Percentiles rank a stretch among this genome's conserved stretches.
These are phyloP conservation scores for Gossypium sturtianum DNA, from an alignment of 345 rosid genomes.

Conservation along the genomic window DNA sequence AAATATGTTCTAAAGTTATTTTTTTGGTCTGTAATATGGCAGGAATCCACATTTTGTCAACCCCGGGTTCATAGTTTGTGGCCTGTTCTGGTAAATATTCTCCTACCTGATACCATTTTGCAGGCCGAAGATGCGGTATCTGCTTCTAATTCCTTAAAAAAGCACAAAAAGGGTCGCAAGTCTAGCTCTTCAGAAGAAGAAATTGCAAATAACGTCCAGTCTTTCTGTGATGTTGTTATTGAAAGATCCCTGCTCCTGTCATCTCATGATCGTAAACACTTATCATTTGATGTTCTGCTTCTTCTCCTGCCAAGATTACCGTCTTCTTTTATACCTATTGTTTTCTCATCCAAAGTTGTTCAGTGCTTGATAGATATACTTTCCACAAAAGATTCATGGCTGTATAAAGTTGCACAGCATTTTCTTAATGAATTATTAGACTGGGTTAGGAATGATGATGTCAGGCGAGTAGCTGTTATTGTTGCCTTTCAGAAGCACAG, in stretches of 20 bases:
- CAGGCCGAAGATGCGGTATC: conserved; percentile 65
- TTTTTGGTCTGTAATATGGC: conserved; percentile 27
- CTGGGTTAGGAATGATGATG: conserved; percentile 80
- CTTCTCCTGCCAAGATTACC: conserved; percentile 82
- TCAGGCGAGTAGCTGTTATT: conserved; percentile 71
- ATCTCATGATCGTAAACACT: conserved; percentile 91
- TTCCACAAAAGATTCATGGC: conserved; percentile 86
- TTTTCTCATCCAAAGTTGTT: conserved; percentile 70
- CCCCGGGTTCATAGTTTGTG: conserved; percentile 91
- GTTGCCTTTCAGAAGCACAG: conserved; percentile 86
- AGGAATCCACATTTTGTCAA: conserved; percentile 96
- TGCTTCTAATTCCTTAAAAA: conserved; percentile 62
- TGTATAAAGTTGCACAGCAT: conserved; percentile 71
- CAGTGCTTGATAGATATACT: conserved; percentile 88
- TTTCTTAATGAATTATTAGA: conserved; percentile 61
- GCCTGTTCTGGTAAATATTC: conserved; percentile 65
- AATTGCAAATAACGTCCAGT: conserved; percentile 45
- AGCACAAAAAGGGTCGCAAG: conserved; percentile 72
- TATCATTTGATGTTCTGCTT: conserved; percentile 75
- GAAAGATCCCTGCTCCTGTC: conserved; percentile 76
- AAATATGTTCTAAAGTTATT: conserved; percentile 4
- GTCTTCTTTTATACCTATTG: conserved; percentile 56
- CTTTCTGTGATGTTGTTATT: conserved; percentile 58
- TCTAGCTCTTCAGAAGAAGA: conserved; percentile 70
- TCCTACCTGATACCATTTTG: conserved; percentile 63